These are phyloP conservation scores for Eremothecium cymbalariae DNA, from an alignment of 1,139 yeast species.

Conservation along the genomic window DNA sequence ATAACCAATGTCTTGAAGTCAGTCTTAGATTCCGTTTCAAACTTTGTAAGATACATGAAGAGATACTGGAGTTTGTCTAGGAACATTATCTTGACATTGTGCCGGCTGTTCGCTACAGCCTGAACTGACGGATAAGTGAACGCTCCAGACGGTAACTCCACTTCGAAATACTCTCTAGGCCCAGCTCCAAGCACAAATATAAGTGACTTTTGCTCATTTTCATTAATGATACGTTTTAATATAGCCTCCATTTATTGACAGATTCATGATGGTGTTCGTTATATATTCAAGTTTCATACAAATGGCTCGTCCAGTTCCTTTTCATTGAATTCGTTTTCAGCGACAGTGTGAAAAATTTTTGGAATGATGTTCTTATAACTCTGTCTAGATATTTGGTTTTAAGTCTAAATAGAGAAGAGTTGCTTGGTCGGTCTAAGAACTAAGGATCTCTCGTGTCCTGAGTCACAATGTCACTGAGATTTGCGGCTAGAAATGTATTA, in stretches of 20 bases:
- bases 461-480: neutral
- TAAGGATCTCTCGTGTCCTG: too few species aligned
- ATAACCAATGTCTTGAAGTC: slow-evolving; percentile 20
- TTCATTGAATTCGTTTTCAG: too few species aligned
- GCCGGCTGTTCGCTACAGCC: slow-evolving; percentile 15
- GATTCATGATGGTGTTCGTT: too few species aligned
- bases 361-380: too few species aligned
- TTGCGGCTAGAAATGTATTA: neutral
- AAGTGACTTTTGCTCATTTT: slow-evolving; percentile 12
- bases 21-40: slow-evolving; percentile 20
- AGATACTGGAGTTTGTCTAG: slow-evolving; percentile 26
- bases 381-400: too few species aligned
- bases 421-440: too few species aligned
- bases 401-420: too few species aligned
- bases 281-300: too few species aligned
- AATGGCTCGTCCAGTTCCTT: too few species aligned
- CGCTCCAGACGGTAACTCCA: slow-evolving; percentile 10
- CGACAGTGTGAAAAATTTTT: too few species aligned
- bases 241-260: slow-evolving; percentile 10
- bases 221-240: slow-evolving; percentile 8
- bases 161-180: slow-evolving; percentile 22
- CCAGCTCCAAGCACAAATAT: slow-evolving; percentile 24
- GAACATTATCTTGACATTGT: slow-evolving; percentile 24
- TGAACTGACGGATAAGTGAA: slow-evolving; percentile 17
- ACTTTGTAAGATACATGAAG: slow-evolving; percentile 29